Percentiles rank a stretch among this genome's conserved stretches.
Conservation (phyloP, 371 early-diverging fungal species). For the Mucor racemosus region DNA sequence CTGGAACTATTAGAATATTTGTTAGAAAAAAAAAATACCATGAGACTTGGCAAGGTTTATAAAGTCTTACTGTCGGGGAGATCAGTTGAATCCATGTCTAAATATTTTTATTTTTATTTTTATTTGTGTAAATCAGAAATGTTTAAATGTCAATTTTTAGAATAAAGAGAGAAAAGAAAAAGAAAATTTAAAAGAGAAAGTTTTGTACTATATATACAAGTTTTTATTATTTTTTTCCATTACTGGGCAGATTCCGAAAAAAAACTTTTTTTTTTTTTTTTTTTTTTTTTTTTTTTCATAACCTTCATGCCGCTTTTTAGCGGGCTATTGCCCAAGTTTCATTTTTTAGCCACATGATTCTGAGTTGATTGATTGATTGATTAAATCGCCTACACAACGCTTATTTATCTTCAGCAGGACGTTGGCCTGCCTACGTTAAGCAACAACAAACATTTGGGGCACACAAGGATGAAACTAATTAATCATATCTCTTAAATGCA, state of each 20-base stretch:
- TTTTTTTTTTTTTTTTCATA: not conserved
- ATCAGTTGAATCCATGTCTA: constrained; percentile 38
- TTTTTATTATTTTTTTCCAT: not conserved
- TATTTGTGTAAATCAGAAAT: not conserved
- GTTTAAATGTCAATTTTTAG: not conserved
- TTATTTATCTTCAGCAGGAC: not conserved
- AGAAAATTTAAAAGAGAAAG: not conserved
- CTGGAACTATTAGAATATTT: constrained; percentile 16
- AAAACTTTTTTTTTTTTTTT: no score
- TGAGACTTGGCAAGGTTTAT: no score
- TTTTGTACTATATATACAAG: not conserved
- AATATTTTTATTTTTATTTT: not conserved
- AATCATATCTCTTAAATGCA: not conserved
- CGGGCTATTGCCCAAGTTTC: constrained; percentile 3
- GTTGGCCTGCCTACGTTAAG: not conserved
- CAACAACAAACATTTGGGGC: not conserved
- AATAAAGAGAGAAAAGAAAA: not conserved
- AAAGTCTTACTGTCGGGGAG: constrained; percentile 49
- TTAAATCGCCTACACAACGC: not conserved
- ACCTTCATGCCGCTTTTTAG: not conserved
- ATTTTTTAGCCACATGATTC: constrained; percentile 8
- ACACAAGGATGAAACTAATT: constrained; percentile 2
- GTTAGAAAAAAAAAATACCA: not conserved
- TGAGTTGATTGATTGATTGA: constrained; percentile 1
- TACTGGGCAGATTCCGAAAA: no score